Base-by-base conservation (phyloP, 2,329 filamentous ascomycete genomes). In the Teratosphaeria viscida region DNA sequence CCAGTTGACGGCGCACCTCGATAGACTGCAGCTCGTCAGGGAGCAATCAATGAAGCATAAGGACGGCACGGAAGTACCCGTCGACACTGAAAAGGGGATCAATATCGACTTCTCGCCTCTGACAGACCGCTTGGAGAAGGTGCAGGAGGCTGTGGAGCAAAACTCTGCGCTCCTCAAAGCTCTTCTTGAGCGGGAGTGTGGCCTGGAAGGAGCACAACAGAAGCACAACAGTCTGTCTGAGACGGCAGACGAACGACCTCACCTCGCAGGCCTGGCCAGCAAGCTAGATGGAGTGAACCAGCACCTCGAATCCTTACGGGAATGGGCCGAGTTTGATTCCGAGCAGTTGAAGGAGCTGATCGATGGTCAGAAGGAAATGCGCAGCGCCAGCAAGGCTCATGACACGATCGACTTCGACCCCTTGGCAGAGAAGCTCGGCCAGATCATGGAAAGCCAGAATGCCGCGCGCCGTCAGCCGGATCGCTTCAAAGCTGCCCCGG, bases 11-110 rank as follows among this genome's bases (percentile, higher is more conserved):
- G 60, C 64, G 19, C 67, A 70, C 57, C 61, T 70, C 11, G 67
- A 68, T 57, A 66, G 68, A 16, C 66, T 70, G 29, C 67, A 70
- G 49, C 39, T 59, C 11, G 61, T 68, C 32, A 62, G 69, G 63
- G 67, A 68, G 52, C 57, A 61, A 39, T 59, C 16, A 6, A 61
- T 34, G 5, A 62, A 65, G 4, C 58, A 61, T 8, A 60, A 61
- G 34, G 65, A 65, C 19, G 64, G 59, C 35, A 59, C 61, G 8
- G 56, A 60, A 23, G 62, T 60, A 0, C 43, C 26, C 29, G 1
- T 8, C 29, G 10, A 27, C 54, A 26, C 29, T 56, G 10, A 19
- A 55, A 1, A 16, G 12, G 8, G 5, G 14, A 11, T 26, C 16
- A 14, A 58, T 7, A 59, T 64, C 52, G 66, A 69, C 19, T 61